Base-by-base conservation (phyloP, 2,329 filamentous ascomycete genomes). In the Colletotrichum sp. region DNA sequence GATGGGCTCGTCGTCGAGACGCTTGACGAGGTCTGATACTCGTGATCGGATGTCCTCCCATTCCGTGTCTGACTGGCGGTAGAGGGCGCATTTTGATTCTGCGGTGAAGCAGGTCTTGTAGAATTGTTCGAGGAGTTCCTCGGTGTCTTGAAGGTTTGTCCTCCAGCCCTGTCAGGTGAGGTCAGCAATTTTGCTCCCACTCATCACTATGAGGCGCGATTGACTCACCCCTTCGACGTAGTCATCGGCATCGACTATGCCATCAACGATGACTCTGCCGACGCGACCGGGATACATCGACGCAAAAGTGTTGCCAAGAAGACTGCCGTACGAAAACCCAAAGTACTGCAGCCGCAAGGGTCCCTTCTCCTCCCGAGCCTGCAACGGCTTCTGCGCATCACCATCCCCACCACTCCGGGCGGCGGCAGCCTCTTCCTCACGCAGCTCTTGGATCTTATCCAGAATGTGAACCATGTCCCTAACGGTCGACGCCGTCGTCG, bases 311-410 rank as follows among this genome's bases (percentile, higher is more conserved):
- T 84, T 84, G 2, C 84, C 84, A 0, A 85, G 79, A 0, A 83
- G 22, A 3, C 83, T 84, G 18, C 84, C 83, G 22, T 91, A 91
- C 8, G 87, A 89, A 68, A 90, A 86, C 0, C 89, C 88, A 82
- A 88, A 86, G 77, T 89, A 91, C 78, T 87, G 86, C 34, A 90
- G 77, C 15, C 81, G 77, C 5, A 80, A 72, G 4, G 77, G 67
- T 2, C 78, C 63, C 39, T 76, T 74, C 2, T 55, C 34, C 16
- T 28, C 8, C 2, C 60, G 52, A n/a, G 28, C n/a, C 9, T 55
- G 71, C 16, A 68, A 10, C n/a, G 59, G 39, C 26, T 60, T 34
- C 32, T 75, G 63, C 16, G 15, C 9, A 1, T 36, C 63, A 1
- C 32, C 63, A 3, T 39, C 55, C 1, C 10, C 39, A 3, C 16